phyloP scores from a whole-genome alignment of 176 grass and related monocot genomes.

The Metroxylon sagu region DNA sequence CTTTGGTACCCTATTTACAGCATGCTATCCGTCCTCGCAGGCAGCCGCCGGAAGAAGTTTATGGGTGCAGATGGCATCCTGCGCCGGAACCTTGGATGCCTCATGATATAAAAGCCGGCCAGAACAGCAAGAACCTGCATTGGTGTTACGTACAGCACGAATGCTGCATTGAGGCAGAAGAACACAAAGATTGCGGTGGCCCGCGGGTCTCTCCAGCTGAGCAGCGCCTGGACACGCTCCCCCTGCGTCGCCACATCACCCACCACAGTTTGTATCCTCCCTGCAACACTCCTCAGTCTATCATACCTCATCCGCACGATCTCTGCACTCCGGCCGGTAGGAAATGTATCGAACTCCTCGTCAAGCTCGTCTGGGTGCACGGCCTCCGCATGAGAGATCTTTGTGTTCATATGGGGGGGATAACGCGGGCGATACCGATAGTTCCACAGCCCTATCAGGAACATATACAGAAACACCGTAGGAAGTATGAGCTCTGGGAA shows the following conservation, averaged over 20 bases:
- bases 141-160: constrained; percentile 77
- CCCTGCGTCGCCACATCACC: constrained; percentile 93
- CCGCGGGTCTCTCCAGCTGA: constrained; percentile 95
- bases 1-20: constrained; percentile 31
- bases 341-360: constrained; percentile 89
- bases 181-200: constrained; percentile 80
- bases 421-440: constrained; percentile 78
- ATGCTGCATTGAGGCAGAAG: constrained; percentile 65
- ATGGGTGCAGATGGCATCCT: constrained; percentile 62
- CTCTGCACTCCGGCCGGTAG: constrained; percentile 45
- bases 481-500: constrained; percentile 91
- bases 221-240: constrained; percentile 80
- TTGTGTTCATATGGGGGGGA: constrained; percentile 98
- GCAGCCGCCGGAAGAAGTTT: constrained; percentile 81
- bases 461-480: constrained; percentile 88
- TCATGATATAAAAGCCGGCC: constrained; percentile 76
- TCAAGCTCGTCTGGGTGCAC: constrained; percentile 83
- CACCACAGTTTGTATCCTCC: constrained; percentile 84
- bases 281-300: constrained; percentile 82
- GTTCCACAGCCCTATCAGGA: constrained; percentile 93
- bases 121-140: constrained; percentile 78
- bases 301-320: constrained; percentile 73
- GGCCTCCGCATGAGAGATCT: constrained; percentile 84
- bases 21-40: constrained; percentile 82
- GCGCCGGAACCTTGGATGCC: constrained; percentile 82